Evolutionary conservation across 108 stramenopile genomes (phyloP).

Genomic region (Fragilaria crotonensis): DNA sequence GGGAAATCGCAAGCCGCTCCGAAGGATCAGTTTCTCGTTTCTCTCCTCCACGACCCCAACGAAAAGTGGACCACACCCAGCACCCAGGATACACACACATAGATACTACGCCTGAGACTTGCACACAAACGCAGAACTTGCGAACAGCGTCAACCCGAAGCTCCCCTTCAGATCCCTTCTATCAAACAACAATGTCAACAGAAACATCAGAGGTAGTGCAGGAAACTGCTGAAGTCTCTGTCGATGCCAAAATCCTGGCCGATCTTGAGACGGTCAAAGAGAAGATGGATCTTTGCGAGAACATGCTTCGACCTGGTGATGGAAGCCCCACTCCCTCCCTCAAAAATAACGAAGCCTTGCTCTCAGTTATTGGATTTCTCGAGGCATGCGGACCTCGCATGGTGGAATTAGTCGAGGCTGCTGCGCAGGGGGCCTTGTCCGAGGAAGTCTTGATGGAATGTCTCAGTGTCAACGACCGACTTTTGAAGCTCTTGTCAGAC

Average conservation of each 20-base stretch:
- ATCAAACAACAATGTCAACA: too few species aligned
- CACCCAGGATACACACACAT: too few species aligned
- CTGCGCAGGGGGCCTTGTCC: constrained; percentile 43
- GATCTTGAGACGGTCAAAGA: constrained; percentile 57
- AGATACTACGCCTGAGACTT: too few species aligned
- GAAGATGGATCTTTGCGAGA: constrained; percentile 62
- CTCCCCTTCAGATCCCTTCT: too few species aligned
- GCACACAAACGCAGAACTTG: too few species aligned
- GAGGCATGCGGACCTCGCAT: constrained; percentile 82
- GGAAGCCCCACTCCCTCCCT: constrained; percentile 23
- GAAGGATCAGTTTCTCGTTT: too few species aligned
- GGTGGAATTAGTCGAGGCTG: constrained; percentile 70
- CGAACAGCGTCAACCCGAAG: too few species aligned
- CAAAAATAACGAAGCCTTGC: constrained; percentile 44
- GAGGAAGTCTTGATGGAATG: constrained; percentile 65
- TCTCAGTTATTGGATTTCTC: constrained; percentile 69
- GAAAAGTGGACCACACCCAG: too few species aligned
- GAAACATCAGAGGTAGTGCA: too few species aligned
- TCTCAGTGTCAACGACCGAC: constrained; percentile 63
- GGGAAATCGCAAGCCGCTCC: too few species aligned
- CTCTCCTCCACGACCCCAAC: too few species aligned
- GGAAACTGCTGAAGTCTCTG: constrained; percentile 4
- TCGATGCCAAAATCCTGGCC: constrained; percentile 54
- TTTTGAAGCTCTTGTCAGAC: constrained; percentile 47
- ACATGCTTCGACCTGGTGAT: constrained; percentile 36